Base-by-base conservation (phyloP, 495 filamentous ascomycete genomes). In the Hypoxylon cercidicola region DNA sequence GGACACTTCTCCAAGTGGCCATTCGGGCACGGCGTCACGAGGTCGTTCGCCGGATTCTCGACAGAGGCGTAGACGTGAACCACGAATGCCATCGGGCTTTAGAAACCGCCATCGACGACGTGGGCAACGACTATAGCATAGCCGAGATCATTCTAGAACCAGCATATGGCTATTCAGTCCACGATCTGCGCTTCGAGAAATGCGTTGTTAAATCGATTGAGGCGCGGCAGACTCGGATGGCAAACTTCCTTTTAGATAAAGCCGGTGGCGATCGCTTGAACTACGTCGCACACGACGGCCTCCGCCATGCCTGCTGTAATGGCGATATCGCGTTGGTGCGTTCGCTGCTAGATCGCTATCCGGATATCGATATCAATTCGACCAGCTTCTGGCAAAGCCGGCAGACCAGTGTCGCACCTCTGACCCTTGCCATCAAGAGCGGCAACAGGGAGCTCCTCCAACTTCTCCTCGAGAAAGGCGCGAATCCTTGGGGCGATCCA, bases 361-460 rank as follows among this genome's bases (percentile, higher is more conserved):
- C 87, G 48, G 9, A 83, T 75, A 66, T 87, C 82, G 39, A 41
- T n/a, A 41, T 41, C 39, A 41, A 41, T 8, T 41, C 39, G n/a
- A 41, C n/a, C n/a, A 3, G n/a, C 3, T 41, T 41, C 39, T 41
- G 39, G 39, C 39, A 41, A 16, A 41, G 13, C 15, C 15, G 4
- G 4, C 39, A 41, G 15, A 41, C 15, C 12, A 41, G 39, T 41
- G 9, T 41, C 39, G 39, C 39, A 8, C 39, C 39, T 16, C 12
- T 41, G n/a, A 15, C 39, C 12, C 39, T 41, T 3, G 39, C 39
- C 15, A 41, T 41, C n/a, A 41, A 41, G 15, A 41, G 39, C 39
- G 39, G 39, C 3, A 41, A 41, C n/a, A 12, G 39, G 39, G 39
- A 41, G 12, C 39, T 41, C 2, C 9, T 41, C 12, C 39, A 16